phyloP scores from a whole-genome alignment of 192 early-diverging fungal species.

The Umbelopsis vinacea region DNA sequence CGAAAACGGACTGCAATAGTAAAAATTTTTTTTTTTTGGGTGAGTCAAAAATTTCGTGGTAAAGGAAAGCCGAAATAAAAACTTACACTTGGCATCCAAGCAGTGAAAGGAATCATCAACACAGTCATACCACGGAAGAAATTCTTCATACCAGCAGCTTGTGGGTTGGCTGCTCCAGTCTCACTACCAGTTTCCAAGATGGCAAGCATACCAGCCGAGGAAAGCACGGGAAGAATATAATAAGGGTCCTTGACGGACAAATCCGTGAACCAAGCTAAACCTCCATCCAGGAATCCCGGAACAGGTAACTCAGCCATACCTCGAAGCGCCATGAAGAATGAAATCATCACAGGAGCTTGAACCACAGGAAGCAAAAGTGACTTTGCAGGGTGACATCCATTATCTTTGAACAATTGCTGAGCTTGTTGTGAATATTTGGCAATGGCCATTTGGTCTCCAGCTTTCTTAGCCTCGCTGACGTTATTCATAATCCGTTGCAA shows the following conservation, averaged over 20 bases:
- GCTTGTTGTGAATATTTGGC: slow-evolving; percentile 62
- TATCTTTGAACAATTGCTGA: slow-evolving; percentile 60
- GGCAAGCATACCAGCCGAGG: slow-evolving; percentile 69
- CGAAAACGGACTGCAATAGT: slow-evolving; percentile 67
- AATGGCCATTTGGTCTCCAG: slow-evolving; percentile 59
- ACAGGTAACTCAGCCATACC: slow-evolving; percentile 82
- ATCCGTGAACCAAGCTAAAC: slow-evolving; percentile 85
- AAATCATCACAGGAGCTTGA: slow-evolving; percentile 84
- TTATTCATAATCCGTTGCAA: slow-evolving; percentile 68
- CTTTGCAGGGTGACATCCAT: slow-evolving; percentile 67
- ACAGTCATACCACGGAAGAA: slow-evolving; percentile 51
- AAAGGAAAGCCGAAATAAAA: slow-evolving; percentile 29
- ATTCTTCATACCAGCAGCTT: slow-evolving; percentile 46
- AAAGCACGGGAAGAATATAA: slow-evolving; percentile 79
- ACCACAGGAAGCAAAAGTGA: slow-evolving; percentile 63
- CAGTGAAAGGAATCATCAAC: slow-evolving; percentile 50
- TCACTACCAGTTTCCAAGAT: slow-evolving; percentile 67
- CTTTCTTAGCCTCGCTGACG: slow-evolving; percentile 59
- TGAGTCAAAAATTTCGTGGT: slow-evolving; percentile 27
- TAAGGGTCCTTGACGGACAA: slow-evolving; percentile 81
- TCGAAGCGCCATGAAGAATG: slow-evolving; percentile 81
- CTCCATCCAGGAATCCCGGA: slow-evolving; percentile 79
- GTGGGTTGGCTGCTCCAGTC: slow-evolving; percentile 43
- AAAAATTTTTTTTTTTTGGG: slow-evolving; percentile 15
- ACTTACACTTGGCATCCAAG: slow-evolving; percentile 54